Evolutionary conservation across 352 stramenopile genomes (phyloP), one percentile per base, ranked within the genome.

Genomic region (Globisporangium canariense): DNA sequence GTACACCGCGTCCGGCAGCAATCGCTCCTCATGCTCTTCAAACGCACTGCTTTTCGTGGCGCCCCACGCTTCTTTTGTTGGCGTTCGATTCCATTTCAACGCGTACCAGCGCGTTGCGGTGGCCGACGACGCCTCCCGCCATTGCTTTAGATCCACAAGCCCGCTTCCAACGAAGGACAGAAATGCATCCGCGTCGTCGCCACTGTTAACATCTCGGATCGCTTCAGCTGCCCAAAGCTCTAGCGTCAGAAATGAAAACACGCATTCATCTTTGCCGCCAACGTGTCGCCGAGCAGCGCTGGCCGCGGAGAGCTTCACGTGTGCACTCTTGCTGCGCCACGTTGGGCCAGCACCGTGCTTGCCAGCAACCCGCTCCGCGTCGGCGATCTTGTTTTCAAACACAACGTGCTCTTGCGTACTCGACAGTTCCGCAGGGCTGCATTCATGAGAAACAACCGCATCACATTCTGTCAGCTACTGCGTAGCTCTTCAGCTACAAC

Each of bases 61-160:
- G 11, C 11, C 11, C 40, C 18, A 55, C 25, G 11, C 41, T 16
- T 62, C 34, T 61, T 10, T 30, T 9, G 50, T 14, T 10, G 10
- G 9, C 2, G 7, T 43, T 10, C 18, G 51, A 28, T 4, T 32
- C 14, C 34, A 16, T 36, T 45, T 20, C n/a, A 66, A 22, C 18
- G 5, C 4, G 11, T 70, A 70, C 64, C 64, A 70, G 6, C 64
- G 64, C 9, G 18, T 34, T 51, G 20, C 9, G 18, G 13, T 9
- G 6, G 3, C 2, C 9, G 8, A 4, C 11, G 13, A 14, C 6
- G 28, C 16, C 41, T 25, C 28, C 28, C 18, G 22, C 63, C 63
- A 68, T 2, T 25, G 20, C 7, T n/a, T 22, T 4, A 60, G 13
- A 58, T 64, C 62, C 3, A 64, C 40, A 20, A 25, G 6, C 16